A percentile compares a stretch with the other conserved stretches of the same genome.
Conservation (phyloP, 305 asterid species). For the Rubia balearica region DNA sequence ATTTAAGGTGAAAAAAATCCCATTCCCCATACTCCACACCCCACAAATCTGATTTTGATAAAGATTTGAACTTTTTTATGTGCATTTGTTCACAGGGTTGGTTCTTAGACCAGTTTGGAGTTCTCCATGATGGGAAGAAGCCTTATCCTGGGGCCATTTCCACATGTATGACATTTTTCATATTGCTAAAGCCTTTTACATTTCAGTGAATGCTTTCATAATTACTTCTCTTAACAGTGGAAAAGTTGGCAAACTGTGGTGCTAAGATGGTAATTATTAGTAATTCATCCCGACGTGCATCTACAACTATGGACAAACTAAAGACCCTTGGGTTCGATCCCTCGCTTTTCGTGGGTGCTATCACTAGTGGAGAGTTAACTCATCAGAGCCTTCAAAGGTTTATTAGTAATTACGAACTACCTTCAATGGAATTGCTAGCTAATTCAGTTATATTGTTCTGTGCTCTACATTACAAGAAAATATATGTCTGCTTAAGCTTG, state of each 20-base stretch:
- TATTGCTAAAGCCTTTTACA: conserved; percentile 26
- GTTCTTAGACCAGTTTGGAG: conserved; percentile 96
- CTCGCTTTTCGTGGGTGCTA: conserved; percentile 73
- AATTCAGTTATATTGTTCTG: not conserved
- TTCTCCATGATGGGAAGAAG: conserved; percentile 87
- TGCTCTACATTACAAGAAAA: not conserved
- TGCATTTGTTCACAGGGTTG: conserved; percentile 53
- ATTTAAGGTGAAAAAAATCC: conserved; percentile 13
- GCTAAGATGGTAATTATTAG: conserved; percentile 90
- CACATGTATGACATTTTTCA: conserved; percentile 55
- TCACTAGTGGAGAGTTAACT: conserved; percentile 92
- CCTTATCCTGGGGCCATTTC: conserved; percentile 94
- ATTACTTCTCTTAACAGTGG: conserved; percentile 36
- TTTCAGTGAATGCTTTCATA: conserved; percentile 26
- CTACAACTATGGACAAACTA: conserved; percentile 70
- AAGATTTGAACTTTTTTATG: not conserved
- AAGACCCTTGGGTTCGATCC: conserved; percentile 84
- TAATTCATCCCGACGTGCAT: conserved; percentile 92
- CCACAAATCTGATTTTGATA: not conserved
- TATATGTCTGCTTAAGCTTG: not conserved
- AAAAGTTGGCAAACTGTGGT: conserved; percentile 68
- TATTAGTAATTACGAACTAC: not conserved
- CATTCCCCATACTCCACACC: not conserved
- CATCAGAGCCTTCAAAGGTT: conserved; percentile 79
- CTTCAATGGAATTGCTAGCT: not conserved